A percentile compares a stretch with the other conserved stretches of the same genome.
These are phyloP conservation scores for Cicer judaicum DNA, from an alignment of 306 rosid genomes.

Conservation along the genomic window DNA sequence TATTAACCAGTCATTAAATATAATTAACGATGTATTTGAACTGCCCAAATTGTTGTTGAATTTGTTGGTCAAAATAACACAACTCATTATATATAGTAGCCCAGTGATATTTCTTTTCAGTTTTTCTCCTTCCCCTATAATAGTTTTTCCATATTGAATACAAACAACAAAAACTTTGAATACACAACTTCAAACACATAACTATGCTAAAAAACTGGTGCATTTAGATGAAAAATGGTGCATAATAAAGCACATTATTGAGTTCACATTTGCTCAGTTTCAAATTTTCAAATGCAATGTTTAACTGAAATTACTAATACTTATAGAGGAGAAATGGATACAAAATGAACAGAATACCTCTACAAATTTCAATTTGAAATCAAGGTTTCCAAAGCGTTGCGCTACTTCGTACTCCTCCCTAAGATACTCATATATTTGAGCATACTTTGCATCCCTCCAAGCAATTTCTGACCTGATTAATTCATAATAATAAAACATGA, in stretches of 20 bases:
- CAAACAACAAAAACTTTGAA: constrained; percentile 12
- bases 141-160: constrained; percentile 16
- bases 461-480: constrained; percentile 89
- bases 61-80: no score
- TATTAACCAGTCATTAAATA: no score
- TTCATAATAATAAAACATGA: constrained; percentile 34
- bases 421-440: constrained; percentile 83
- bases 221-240: constrained; percentile 6
- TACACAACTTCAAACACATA: constrained; percentile 15
- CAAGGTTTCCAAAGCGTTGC: constrained; percentile 94
- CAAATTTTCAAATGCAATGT: constrained; percentile 23
- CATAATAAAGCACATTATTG: constrained; percentile 18
- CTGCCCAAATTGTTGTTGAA: no score
- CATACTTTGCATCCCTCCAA: constrained; percentile 97
- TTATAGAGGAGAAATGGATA: background rate
- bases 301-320: constrained; percentile 24
- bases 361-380: constrained; percentile 85
- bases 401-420: constrained; percentile 92
- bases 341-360: constrained; percentile 61
- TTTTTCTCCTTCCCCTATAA: background rate
- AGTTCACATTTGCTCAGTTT: constrained; percentile 19
- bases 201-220: background rate
- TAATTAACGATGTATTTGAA: no score
- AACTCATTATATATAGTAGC: background rate
- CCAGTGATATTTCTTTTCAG: background rate